Conservation (phyloP, 352 stramenopile species). For the Pythium insidiosum region DNA sequence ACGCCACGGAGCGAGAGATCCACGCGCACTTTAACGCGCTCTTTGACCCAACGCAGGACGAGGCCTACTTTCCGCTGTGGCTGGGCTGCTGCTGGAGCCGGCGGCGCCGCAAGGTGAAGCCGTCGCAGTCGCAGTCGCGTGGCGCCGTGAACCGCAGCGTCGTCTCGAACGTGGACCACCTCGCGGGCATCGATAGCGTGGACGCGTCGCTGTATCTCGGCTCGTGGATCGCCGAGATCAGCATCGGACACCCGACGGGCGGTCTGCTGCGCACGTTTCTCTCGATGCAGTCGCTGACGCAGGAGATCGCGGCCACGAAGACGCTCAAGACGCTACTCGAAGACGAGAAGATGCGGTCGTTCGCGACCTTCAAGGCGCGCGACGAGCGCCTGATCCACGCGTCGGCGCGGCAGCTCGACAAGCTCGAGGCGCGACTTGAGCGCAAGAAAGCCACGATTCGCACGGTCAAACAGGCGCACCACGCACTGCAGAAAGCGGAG, state of each 20-base stretch:
- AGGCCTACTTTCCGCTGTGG: constrained; percentile 14
- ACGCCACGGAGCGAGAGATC: constrained; percentile 25
- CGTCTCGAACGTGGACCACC: constrained; percentile 13
- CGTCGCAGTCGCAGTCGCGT: not conserved
- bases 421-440: constrained; percentile 3
- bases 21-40: constrained; percentile 24
- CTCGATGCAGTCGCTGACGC: constrained; percentile 8
- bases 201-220: constrained; percentile 14
- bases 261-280: constrained; percentile 21
- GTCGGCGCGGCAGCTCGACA: not conserved
- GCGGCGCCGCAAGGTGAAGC: not conserved
- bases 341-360: not conserved
- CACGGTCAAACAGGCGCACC: constrained; percentile 1
- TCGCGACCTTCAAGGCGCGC: not conserved
- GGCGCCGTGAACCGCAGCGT: not conserved
- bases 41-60: constrained; percentile 20
- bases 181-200: not conserved
- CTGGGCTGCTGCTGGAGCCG: constrained; percentile 13
- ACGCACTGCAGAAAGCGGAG: not conserved
- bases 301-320: constrained; percentile 6
- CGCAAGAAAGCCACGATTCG: constrained; percentile 8
- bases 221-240: constrained; percentile 32
- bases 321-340: constrained; percentile 1
- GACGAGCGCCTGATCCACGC: not conserved
- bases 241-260: constrained; percentile 19